Percentiles rank a stretch among this genome's conserved stretches.
Conservation (phyloP, 805 yeast genomes). For the Kuraishia molischiana region DNA sequence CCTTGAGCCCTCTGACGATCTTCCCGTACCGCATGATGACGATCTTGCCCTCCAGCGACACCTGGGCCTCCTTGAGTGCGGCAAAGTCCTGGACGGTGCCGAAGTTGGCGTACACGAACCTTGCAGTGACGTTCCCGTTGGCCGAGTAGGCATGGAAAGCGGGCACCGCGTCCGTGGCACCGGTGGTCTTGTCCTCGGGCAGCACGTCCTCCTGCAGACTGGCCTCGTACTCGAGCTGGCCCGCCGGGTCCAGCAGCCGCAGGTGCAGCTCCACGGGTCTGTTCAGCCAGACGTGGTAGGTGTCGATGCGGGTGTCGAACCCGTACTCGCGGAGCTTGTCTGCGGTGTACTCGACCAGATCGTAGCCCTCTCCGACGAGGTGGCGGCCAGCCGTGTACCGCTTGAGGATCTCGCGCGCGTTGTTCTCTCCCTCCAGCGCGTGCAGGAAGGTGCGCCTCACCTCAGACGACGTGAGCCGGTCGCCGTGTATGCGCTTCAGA, state of each 20-base stretch:
- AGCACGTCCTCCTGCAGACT: constrained; percentile 39
- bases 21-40: constrained; percentile 46
- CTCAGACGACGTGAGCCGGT: constrained; percentile 57
- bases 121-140: constrained; percentile 47
- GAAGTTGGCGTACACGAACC: constrained; percentile 51
- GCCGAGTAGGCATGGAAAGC: constrained; percentile 60
- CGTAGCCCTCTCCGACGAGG: constrained; percentile 35
- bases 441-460: constrained; percentile 51
- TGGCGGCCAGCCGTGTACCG: constrained; percentile 31
- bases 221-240: constrained; percentile 32
- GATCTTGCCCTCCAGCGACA: constrained; percentile 43
- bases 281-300: constrained; percentile 47
- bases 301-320: constrained; percentile 37
- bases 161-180: constrained; percentile 27
- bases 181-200: constrained; percentile 28
- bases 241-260: constrained; percentile 23
- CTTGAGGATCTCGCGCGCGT: constrained; percentile 24
- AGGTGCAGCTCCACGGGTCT: constrained; percentile 38
- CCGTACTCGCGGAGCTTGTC: constrained; percentile 42
- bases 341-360: constrained; percentile 38
- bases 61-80: constrained; percentile 24
- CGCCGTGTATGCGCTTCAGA: constrained; percentile 63
- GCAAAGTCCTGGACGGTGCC: constrained; percentile 49
- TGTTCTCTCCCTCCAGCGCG: constrained; percentile 22
- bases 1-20: constrained; percentile 44